Evolutionary conservation across 306 rosid genomes (phyloP), one percentile per base, ranked within the genome.

Genomic region (Phaseolus lunatus): DNA sequence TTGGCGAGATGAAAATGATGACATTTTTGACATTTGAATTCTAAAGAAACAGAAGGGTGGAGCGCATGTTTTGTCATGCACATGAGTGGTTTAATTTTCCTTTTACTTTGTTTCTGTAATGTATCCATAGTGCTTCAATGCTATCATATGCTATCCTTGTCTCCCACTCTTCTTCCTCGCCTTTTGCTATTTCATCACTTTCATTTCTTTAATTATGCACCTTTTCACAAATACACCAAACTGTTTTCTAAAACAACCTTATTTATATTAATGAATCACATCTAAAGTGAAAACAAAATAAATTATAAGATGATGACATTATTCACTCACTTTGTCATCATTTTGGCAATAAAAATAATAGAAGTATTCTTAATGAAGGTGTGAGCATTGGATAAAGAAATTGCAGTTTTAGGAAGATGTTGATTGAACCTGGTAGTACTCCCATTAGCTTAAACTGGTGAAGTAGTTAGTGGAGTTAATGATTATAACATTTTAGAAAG

Each of bases 381-480:
- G 58, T 39, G 64, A 44, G 43, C 80, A 48, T 43, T 76, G 45
- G 50, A 43, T 70, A 70, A 56, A 56, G 57, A 80, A 62, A 33
- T 76, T 76, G 50, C 56, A 23, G 74, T 76, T 80, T 84, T 39
- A 80, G 63, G 62, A 48, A 76, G 27, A 71, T 71, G 43, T 35
- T 16, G 31, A 70, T 67, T 44, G 53, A 24, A 56, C 45, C 15
- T 29, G 59, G 47, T 19, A 47, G 16, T 64, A 75, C 26, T 58
- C 64, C 68, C 67, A 79, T 48, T 79, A 47, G 9, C 23, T 29
- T 7, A 61, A n/a, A 61, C 67, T 61, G 76, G 62, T 77, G 18
- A 54, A 56, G 67, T 39, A 22, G 37, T 35, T 47, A 71, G 82
- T 80, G 84, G 82, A 72, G 82, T 75, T 67, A 29, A 71, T 76